Base-by-base conservation (phyloP, 2,329 filamentous ascomycete genomes). In the Ophiostoma perfectum region DNA sequence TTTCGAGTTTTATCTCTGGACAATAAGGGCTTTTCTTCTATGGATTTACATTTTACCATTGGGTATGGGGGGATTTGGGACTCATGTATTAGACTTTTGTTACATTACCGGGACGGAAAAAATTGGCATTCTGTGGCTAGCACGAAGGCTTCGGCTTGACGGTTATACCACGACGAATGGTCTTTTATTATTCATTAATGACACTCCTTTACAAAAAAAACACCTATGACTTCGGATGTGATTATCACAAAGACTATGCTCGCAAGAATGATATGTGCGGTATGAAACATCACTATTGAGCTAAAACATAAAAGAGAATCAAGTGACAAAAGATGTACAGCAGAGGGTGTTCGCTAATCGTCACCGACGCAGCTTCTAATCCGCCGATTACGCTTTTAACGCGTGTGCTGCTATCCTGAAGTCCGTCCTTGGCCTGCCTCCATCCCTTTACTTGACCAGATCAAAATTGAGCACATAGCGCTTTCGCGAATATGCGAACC, bases 401-500 rank as follows among this genome's bases (percentile, higher is more conserved):
- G 27, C 27, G 27, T 27, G 27, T 27, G 27, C 27, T 27, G 27
- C 27, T 27, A 27, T 27, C 27, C 2, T 27, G 27, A 27, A 27
- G 27, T 27, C 2, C 27, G 27, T 27, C 27, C 27, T 27, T 27
- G 27, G 27, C 2, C 27, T 27, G 27, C 27, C 27, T 2, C 27
- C 44, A 3, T 14, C 44, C 44, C 44, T 14, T n/a, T 55, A 55
- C 11, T 55, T 6, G 49, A 55, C 49, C 49, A 18, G 12, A 9
- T 41, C 18, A 65, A 65, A 49, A 3, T 41, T 6, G 49, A 55
- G 49, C 6, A 55, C 49, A 16, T 55, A 55, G 12, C 49, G 12
- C 41, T 47, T 49, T n/a, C 55, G 39, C 27, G 66, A 67, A 45
- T 49, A 63, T 3, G 41, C 52, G 18, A 67, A 9, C 66, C 66